These are phyloP conservation scores for Fusarium sp. DNA, from an alignment of 2,329 filamentous ascomycete genomes.

Conservation along the genomic window DNA sequence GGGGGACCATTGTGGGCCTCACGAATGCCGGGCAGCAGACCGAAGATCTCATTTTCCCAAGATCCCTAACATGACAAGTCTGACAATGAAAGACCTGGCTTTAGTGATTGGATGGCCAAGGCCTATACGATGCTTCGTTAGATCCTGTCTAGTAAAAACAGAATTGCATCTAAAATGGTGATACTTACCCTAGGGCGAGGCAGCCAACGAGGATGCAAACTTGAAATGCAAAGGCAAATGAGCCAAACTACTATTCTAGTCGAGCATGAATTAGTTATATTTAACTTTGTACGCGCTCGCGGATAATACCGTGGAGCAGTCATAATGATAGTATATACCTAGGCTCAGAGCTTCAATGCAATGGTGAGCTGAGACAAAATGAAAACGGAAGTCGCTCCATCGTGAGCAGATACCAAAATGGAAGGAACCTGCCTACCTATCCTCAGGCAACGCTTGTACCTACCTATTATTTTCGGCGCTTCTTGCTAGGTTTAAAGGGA, in stretches of 20 bases:
- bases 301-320: neutral
- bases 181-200: neutral
- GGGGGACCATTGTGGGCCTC: conserved; percentile 4
- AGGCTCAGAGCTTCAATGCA: neutral
- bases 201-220: neutral
- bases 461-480: neutral
- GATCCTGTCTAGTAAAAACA: neutral
- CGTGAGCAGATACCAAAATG: neutral
- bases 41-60: conserved; percentile 23
- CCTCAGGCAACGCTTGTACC: neutral
- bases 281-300: neutral
- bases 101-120: neutral
- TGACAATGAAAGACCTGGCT: conserved; percentile 1
- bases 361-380: neutral
- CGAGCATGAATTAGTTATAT: neutral
- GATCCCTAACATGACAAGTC: neutral
- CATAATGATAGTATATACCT: neutral
- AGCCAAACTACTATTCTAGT: neutral
- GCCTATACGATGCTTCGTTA: neutral
- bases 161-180: neutral
- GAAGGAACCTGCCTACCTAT: neutral
- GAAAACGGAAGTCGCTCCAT: neutral
- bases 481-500: neutral
- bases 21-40: conserved; percentile 24
- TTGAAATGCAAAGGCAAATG: neutral